These are phyloP conservation scores for Coelastrella sp. DNA, from an alignment of 139 green algal species.

Conservation along the genomic window DNA sequence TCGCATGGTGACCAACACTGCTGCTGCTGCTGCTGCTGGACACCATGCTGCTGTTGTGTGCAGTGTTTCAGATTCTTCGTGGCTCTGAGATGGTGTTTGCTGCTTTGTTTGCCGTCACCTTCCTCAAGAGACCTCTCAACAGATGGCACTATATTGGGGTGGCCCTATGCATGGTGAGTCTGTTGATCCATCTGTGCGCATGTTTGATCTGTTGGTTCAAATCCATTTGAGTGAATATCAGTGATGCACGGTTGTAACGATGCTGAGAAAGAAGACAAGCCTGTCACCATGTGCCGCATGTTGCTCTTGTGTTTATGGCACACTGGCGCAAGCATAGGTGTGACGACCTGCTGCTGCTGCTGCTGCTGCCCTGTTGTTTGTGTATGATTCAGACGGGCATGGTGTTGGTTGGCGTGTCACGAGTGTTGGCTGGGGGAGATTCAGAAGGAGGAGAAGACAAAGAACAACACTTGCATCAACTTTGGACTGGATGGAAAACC, in stretches of 20 bases:
- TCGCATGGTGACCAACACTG: no score
- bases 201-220: no score
- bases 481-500: no score
- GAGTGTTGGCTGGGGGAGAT: conserved; percentile 61
- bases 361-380: no score
- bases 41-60: neutral
- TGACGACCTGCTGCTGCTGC: neutral
- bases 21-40: neutral
- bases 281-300: no score
- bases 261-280: no score
- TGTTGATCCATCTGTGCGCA: no score
- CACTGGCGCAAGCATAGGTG: no score
- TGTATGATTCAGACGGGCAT: conserved; percentile 65
- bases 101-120: conserved; percentile 71
- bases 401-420: conserved; percentile 66
- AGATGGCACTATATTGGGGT: conserved; percentile 82
- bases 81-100: conserved; percentile 82
- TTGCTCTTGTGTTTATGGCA: no score
- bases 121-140: conserved; percentile 76
- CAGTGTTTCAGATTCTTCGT: conserved; percentile 24
- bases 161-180: conserved; percentile 78
- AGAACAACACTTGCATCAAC: no score
- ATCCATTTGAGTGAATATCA: no score
- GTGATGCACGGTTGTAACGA: no score
- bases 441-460: conserved; percentile 54